Base-by-base conservation (phyloP, 2,329 filamentous ascomycete genomes). In the Penicillium decumbens region DNA sequence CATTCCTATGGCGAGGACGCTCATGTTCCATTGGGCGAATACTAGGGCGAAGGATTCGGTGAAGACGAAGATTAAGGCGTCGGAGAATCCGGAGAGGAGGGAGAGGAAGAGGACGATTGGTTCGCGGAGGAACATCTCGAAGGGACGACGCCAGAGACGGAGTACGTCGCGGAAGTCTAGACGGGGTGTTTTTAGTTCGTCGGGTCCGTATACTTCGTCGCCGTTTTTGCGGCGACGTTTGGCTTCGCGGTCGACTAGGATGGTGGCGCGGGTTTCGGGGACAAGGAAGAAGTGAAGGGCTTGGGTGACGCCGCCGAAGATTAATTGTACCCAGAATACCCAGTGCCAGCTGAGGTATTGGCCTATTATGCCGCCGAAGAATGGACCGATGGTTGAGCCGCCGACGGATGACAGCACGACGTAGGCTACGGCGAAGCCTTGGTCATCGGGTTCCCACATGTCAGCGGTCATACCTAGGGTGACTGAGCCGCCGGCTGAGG, bases 371-470 rank as follows among this genome's bases (percentile, higher is more conserved):
- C 77, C 76, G 8, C 79, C 79, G 12, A 81, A 69, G 2, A 79
- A 73, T 0, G 78, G 77, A 0, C 78, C 79, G 1, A 77, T 75
- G 3, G 89, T 81, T 0, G 85, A 88, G 8, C 87, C 87, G 7
- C 83, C 85, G 9, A 91, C 87, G 0, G 87, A 90, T 0, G 87
- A 89, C 57, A 90, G 86, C 39, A 90, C 87, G 23, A 88, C 82
- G 53, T 82, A 88, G 1, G 84, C 84, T 2, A 90, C 85, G 1
- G 87, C 86, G 53, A 87, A 88, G 64, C 89, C 85, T 65, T 88
- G 85, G 23, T 76, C 74, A 53, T 88, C 82, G 0, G 83, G 70
- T 60, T 88, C 84, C 76, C 82, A 88, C 76, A 88, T 78, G 62
- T 88, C 85, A 43, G 85, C 84, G 54, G 87, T 81, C 85, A 88